phyloP scores from a whole-genome alignment of 2,329 filamentous ascomycete genomes.

The Alternaria sp. region DNA sequence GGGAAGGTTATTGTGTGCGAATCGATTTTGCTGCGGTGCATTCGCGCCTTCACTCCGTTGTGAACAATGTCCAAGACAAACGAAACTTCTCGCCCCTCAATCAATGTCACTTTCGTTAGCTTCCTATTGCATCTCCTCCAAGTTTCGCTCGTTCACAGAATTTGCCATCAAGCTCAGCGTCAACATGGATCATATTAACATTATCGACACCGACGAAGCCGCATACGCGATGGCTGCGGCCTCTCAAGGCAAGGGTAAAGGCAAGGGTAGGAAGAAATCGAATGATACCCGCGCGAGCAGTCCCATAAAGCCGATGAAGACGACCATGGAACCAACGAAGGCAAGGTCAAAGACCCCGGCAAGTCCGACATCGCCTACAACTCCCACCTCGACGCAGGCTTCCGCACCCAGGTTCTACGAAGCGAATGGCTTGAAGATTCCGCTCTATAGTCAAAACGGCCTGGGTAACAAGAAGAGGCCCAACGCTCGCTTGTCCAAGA shows the following conservation, averaged over 20 bases:
- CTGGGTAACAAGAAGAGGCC: conserved; percentile 9
- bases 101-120: neutral
- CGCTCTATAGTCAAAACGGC: conserved; percentile 15
- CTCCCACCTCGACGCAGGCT: neutral
- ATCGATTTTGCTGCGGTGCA: neutral
- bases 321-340: neutral
- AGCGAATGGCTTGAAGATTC: conserved; percentile 21
- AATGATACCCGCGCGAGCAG: neutral
- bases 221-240: conserved; percentile 1
- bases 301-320: neutral
- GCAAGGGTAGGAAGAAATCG: neutral
- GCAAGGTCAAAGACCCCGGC: neutral
- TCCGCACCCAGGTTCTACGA: conserved; percentile 13
- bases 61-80: conserved; percentile 11
- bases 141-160: neutral
- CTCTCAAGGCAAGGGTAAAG: conserved; percentile 4
- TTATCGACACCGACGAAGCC: conserved; percentile 10
- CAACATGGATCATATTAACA: conserved; percentile 8
- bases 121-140: neutral
- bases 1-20: neutral
- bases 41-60: conserved; percentile 5
- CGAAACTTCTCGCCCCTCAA: neutral
- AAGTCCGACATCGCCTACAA: neutral
- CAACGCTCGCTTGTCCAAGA: conserved; percentile 19
- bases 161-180: neutral